These are phyloP conservation scores for Boletellus sp. DNA, from an alignment of 768 basidiomycete species.

Conservation along the genomic window DNA sequence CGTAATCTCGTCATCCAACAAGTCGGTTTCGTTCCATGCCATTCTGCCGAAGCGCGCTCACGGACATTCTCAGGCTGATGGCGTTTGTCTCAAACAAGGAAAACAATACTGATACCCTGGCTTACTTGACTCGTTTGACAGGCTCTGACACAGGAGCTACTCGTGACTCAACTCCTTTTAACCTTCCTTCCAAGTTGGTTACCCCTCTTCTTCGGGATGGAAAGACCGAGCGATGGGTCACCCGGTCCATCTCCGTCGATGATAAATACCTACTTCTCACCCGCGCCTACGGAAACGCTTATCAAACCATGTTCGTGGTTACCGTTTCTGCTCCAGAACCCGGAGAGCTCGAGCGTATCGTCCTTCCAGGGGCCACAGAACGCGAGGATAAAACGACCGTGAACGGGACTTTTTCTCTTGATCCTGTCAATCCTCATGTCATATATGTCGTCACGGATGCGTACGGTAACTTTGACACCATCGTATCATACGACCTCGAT, in stretches of 20 bases:
- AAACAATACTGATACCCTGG: constrained; percentile 36
- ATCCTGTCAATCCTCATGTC: constrained; percentile 28
- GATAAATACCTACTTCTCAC: constrained; percentile 36
- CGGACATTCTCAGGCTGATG: constrained; percentile 28
- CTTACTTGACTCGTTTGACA: constrained; percentile 32
- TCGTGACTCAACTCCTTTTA: constrained; percentile 27
- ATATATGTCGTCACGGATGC: constrained; percentile 35
- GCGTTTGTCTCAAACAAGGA: constrained; percentile 41
- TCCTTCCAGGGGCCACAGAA: constrained; percentile 35
- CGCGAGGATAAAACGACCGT: constrained; percentile 25
- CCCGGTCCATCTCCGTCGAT: constrained; percentile 35
- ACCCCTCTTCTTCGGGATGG: constrained; percentile 31
- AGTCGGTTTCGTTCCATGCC: constrained; percentile 19
- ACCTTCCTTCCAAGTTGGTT: constrained; percentile 32
- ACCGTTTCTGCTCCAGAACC: constrained; percentile 30
- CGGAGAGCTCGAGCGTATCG: constrained; percentile 26
- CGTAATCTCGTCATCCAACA: constrained; percentile 35
- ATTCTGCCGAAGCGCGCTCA: constrained; percentile 1
- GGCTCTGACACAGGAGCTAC: constrained; percentile 32
- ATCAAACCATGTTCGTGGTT: constrained; percentile 31
- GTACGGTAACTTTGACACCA: constrained; percentile 37
- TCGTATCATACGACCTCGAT: constrained; percentile 34
- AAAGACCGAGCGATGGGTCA: constrained; percentile 32
- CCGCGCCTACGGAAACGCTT: constrained; percentile 26
- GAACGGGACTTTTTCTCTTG: constrained; percentile 29